These are phyloP conservation scores for Tephrocybe sp. DNA, from an alignment of 768 basidiomycete species.

Conservation along the genomic window DNA sequence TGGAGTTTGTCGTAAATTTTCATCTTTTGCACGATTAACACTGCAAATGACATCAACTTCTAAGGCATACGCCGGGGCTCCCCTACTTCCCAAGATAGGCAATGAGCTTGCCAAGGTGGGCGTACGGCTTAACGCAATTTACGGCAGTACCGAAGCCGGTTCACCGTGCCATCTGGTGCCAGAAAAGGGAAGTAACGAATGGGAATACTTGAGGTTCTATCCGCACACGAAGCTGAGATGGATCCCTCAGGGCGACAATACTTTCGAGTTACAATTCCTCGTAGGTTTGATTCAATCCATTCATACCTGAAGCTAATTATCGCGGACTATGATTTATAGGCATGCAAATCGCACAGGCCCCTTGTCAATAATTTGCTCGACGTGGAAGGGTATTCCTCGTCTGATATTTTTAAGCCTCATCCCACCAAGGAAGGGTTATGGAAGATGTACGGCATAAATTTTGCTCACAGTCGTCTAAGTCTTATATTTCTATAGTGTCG, in stretches of 20 bases:
- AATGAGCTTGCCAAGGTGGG: constrained; percentile 27
- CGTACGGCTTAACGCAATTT: constrained; percentile 21
- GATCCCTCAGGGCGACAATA: constrained; percentile 33
- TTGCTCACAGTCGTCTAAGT: neutral
- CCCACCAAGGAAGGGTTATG: constrained; percentile 35
- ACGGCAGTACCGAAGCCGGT: constrained; percentile 32
- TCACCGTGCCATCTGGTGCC: constrained; percentile 10
- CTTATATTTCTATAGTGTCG: constrained; percentile 26
- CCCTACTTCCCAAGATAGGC: constrained; percentile 29
- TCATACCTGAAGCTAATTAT: too few species aligned
- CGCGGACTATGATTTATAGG: constrained; percentile 16
- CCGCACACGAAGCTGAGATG: constrained; percentile 26
- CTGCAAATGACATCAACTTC: too few species aligned
- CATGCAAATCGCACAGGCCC: constrained; percentile 21
- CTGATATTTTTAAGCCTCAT: constrained; percentile 35
- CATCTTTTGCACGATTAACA: too few species aligned
- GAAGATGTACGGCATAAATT: constrained; percentile 27
- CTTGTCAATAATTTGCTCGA: constrained; percentile 33
- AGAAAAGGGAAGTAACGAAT: constrained; percentile 24
- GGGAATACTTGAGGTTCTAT: constrained; percentile 32
- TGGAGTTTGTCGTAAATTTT: constrained; percentile 29
- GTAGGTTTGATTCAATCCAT: constrained; percentile 18
- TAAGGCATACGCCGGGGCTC: constrained; percentile 31
- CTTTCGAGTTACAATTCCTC: constrained; percentile 36
- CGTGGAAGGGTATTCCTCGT: constrained; percentile 34